These are phyloP conservation scores for Elsinoe necatrix DNA, from an alignment of 2,329 filamentous ascomycete species.

Conservation along the genomic window DNA sequence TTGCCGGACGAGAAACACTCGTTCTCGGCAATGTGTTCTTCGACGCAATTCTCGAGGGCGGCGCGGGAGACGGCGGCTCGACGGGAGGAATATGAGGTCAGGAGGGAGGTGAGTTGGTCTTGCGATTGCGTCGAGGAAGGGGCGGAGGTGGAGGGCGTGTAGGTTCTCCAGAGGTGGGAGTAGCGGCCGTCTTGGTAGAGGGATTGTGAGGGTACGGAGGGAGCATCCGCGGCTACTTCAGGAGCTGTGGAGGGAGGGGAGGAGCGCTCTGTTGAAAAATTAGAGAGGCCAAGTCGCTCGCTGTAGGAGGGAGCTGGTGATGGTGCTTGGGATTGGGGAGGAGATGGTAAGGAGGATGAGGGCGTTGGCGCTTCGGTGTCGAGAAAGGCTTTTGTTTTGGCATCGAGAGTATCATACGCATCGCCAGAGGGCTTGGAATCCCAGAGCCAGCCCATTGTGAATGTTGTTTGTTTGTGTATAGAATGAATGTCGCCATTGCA, in stretches of 20 bases:
- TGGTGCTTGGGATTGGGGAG: constrained; percentile 54
- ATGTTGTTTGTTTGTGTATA: not conserved
- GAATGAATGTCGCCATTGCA: not conserved
- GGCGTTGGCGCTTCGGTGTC: constrained; percentile 33
- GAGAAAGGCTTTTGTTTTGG: constrained; percentile 74
- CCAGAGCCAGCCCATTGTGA: constrained; percentile 57
- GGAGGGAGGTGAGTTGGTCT: constrained; percentile 69
- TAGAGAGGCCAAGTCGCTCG: constrained; percentile 25
- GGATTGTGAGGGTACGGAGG: constrained; percentile 44
- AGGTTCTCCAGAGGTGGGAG: constrained; percentile 88
- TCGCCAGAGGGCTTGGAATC: constrained; percentile 33
- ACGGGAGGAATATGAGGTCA: constrained; percentile 77
- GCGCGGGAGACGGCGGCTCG: constrained; percentile 68
- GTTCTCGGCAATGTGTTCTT: constrained; percentile 75
- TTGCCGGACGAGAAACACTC: constrained; percentile 71
- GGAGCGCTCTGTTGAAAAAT: constrained; percentile 17
- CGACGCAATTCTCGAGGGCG: constrained; percentile 85
- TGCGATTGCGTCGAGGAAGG: constrained; percentile 62
- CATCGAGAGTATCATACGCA: constrained; percentile 68
- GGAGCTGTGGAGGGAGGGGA: constrained; percentile 21
- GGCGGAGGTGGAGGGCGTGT: constrained; percentile 62
- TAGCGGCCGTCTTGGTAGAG: constrained; percentile 63
- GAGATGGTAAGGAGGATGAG: constrained; percentile 10
- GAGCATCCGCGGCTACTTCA: constrained; percentile 26
- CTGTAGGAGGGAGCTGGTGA: constrained; percentile 22